Conservation (phyloP, 768 basidiomycete species). For the Hydnum rufescens region DNA sequence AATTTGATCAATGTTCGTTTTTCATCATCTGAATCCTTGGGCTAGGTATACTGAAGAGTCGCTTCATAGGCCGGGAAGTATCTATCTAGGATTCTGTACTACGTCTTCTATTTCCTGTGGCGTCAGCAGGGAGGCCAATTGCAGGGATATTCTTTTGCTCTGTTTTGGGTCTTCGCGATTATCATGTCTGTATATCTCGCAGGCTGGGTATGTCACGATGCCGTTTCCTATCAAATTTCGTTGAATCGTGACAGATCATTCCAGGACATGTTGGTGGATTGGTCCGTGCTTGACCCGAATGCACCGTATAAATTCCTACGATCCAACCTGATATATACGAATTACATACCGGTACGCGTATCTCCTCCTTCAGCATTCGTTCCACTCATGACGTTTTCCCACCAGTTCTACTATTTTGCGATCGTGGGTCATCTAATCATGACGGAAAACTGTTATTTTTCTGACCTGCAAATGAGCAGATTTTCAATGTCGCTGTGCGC, state of each 20-base stretch:
- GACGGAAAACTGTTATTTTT: not conserved
- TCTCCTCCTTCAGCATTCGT: not conserved
- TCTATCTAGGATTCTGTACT: conserved; percentile 38
- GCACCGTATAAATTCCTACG: conserved; percentile 46
- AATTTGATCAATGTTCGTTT: conserved; percentile 71
- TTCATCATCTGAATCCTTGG: conserved; percentile 6
- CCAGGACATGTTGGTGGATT: conserved; percentile 79
- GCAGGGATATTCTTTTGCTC: conserved; percentile 24
- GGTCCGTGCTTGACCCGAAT: conserved; percentile 55
- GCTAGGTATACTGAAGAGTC: not conserved
- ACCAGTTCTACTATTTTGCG: conserved; percentile 64
- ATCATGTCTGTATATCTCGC: conserved; percentile 49
- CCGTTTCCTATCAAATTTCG: not conserved
- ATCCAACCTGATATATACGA: conserved; percentile 50
- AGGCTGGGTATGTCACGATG: conserved; percentile 43
- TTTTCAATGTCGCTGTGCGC: conserved; percentile 51
- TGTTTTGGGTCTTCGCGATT: conserved; percentile 48
- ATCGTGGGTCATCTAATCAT: conserved; percentile 28
- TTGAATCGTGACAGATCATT: not conserved
- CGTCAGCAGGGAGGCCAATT: conserved; percentile 30
- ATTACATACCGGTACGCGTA: conserved; percentile 32
- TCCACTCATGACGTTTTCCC: not conserved
- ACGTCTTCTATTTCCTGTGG: conserved; percentile 62
- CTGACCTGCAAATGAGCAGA: conserved; percentile 19
- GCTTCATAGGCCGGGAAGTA: conserved; percentile 65